Conservation (phyloP, 257 asterid genomes). For the Penstemon newberryi region DNA sequence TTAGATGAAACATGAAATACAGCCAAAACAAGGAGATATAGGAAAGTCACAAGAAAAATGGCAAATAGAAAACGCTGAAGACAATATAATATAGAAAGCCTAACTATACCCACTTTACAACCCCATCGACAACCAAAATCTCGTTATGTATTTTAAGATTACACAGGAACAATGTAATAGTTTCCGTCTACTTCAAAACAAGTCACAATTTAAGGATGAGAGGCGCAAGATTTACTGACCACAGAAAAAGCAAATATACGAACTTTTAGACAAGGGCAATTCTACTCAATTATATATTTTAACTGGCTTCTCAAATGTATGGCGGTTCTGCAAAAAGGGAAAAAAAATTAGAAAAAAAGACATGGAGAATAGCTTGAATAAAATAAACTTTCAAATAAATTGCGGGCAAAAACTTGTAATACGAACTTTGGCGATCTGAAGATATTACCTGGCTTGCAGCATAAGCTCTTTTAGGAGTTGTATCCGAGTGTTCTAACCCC, state of each 20-base stretch:
- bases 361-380: background rate
- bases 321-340: constrained; percentile 73
- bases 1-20: constrained; percentile 28
- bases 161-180: constrained; percentile 27
- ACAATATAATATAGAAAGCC: constrained; percentile 21
- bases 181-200: constrained; percentile 29
- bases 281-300: constrained; percentile 74
- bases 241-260: constrained; percentile 14
- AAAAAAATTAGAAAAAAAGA: constrained; percentile 6
- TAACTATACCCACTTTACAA: constrained; percentile 54
- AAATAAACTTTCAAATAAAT: background rate
- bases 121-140: constrained; percentile 41
- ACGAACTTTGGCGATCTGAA: background rate
- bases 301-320: constrained; percentile 84
- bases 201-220: constrained; percentile 18
- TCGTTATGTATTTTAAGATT: constrained; percentile 29
- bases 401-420: background rate
- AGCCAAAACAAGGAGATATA: constrained; percentile 19
- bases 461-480: constrained; percentile 75
- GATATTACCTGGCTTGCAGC: constrained; percentile 66
- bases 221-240: constrained; percentile 23
- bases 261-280: constrained; percentile 23
- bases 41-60: constrained; percentile 14
- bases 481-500: constrained; percentile 93
- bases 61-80: background rate